phyloP scores from a whole-genome alignment of 1,139 yeast species.

The Saccharomyces hybrid region DNA sequence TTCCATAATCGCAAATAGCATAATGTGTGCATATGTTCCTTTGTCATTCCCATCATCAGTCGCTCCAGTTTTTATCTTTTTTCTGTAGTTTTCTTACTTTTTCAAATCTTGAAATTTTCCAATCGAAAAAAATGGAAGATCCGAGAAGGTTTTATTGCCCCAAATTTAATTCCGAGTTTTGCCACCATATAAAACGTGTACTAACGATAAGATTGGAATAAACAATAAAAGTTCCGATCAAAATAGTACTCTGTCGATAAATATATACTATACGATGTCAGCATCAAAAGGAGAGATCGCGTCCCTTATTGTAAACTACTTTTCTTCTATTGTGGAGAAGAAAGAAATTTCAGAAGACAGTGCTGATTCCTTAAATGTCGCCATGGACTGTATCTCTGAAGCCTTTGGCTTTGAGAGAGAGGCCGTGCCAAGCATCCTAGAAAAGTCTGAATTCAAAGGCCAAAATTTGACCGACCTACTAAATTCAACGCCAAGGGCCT shows the following conservation, averaged over 20 bases:
- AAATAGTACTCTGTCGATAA: not conserved
- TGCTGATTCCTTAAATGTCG: conserved; percentile 89
- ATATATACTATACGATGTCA: conserved; percentile 17
- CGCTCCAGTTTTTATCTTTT: not conserved
- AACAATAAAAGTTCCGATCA: not conserved
- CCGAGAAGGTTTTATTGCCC: not conserved
- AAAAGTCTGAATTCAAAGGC: conserved; percentile 40
- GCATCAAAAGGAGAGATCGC: conserved; percentile 57
- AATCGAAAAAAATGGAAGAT: not conserved
- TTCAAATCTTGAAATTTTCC: not conserved
- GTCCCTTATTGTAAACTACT: conserved; percentile 64
- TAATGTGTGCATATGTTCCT: not conserved
- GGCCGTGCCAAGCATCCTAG: conserved; percentile 34
- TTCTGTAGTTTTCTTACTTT: not conserved
- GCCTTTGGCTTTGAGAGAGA: conserved; percentile 66
- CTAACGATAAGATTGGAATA: not conserved
- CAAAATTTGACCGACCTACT: conserved; percentile 45
- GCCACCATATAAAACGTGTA: not conserved
- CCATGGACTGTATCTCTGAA: conserved; percentile 86
- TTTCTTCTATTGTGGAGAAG: conserved; percentile 51
- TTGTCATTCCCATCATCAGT: not conserved
- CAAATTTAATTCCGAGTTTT: not conserved
- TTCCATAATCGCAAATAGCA: no score
- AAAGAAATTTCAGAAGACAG: conserved; percentile 72
- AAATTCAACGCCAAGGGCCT: not conserved